Percentiles rank a stretch among this genome's conserved stretches.
These are phyloP conservation scores for Arthroderma sp. DNA, from an alignment of 2,329 filamentous ascomycete species.

Conservation along the genomic window DNA sequence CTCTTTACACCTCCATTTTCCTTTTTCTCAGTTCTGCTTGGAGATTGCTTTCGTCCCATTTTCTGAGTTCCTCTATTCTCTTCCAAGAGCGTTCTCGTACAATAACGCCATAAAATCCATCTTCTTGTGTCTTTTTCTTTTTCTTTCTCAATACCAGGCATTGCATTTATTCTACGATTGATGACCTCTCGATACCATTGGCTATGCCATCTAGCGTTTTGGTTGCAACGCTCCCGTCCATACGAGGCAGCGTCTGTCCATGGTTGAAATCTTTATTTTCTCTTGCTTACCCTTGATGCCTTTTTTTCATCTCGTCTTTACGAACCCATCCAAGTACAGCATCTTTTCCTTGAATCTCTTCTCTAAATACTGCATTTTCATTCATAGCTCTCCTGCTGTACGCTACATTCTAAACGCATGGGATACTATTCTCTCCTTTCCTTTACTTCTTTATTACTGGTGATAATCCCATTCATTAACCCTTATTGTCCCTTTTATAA, in stretches of 20 bases:
- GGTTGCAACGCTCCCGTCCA: slow-evolving; percentile 1
- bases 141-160: slow-evolving; percentile 6
- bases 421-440: too few relatives aligned
- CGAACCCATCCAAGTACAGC: background rate
- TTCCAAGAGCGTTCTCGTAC: too few relatives aligned
- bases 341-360: background rate
- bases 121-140: slow-evolving; percentile 11
- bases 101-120: slow-evolving; percentile 15
- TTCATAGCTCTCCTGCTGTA: too few relatives aligned
- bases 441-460: too few relatives aligned
- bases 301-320: background rate
- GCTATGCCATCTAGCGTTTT: slow-evolving; percentile 4
- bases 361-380: background rate
- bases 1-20: too few relatives aligned
- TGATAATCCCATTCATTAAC: background rate
- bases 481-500: background rate
- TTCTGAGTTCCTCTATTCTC: too few relatives aligned
- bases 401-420: too few relatives aligned
- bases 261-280: slow-evolving; percentile 11
- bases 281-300: slow-evolving; percentile 2
- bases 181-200: slow-evolving; percentile 8
- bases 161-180: slow-evolving; percentile 6
- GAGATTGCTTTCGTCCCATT: too few relatives aligned
- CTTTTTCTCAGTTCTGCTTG: background rate
- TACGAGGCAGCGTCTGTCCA: background rate